Percentiles rank a stretch among this genome's conserved stretches.
phyloP scores from a whole-genome alignment of 2,329 filamentous ascomycete species.

The Diaporthe sp. region DNA sequence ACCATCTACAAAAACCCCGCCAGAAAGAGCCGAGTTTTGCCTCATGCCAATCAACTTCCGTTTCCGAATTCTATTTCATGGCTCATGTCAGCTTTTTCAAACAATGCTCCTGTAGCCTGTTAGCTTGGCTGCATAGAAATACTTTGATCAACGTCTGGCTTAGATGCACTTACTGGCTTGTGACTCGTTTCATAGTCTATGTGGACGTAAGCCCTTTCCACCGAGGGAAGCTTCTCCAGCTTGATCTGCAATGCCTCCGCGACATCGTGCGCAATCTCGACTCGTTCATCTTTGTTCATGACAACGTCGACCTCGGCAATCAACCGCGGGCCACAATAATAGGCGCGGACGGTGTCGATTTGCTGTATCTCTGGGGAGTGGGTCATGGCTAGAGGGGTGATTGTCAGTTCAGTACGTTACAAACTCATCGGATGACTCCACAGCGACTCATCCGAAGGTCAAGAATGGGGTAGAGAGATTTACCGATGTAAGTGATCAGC shows the following conservation, averaged over 20 bases:
- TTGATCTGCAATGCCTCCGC: conserved; percentile 95
- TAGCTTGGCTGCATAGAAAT: not conserved
- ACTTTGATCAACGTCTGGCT: too few relatives aligned
- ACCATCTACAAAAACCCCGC: not conserved
- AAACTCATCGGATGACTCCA: not conserved
- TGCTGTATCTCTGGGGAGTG: conserved; percentile 83
- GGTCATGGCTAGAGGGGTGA: conserved; percentile 68
- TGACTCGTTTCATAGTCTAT: conserved; percentile 98
- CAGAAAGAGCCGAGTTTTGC: not conserved
- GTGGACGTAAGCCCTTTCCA: conserved; percentile 95
- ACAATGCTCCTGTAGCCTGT: conserved; percentile 18
- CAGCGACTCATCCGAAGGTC: not conserved
- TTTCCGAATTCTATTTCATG: not conserved
- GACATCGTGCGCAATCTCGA: conserved; percentile 88
- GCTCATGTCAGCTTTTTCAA: conserved; percentile 28
- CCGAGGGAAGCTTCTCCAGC: conserved; percentile 88
- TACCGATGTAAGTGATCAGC: conserved; percentile 91
- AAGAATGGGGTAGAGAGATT: not conserved
- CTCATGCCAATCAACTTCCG: not conserved
- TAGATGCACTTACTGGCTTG: conserved; percentile 69
- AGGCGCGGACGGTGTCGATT: conserved; percentile 95
- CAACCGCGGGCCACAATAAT: conserved; percentile 87
- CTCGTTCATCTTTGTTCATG: conserved; percentile 79
- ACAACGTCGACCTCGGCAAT: conserved; percentile 97
- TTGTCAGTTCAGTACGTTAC: not conserved